Evolutionary conservation across 2,329 filamentous ascomycete species (phyloP).

Genomic region (Zelopaecilomyces penicillatus): DNA sequence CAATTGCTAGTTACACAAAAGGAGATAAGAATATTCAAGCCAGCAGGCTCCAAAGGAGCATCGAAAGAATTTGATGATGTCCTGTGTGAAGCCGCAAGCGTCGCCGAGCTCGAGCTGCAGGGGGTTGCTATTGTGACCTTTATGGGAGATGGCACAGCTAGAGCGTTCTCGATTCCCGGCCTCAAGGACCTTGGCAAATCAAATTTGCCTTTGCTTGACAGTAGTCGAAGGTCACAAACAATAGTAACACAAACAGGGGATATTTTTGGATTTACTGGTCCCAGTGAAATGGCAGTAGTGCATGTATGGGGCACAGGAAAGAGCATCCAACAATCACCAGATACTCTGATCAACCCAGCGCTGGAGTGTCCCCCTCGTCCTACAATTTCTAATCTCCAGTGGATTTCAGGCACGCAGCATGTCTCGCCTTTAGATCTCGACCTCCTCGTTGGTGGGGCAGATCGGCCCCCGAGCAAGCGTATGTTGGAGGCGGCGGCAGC

Average conservation of each 20-base stretch:
- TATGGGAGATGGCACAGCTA: conserved; percentile 72
- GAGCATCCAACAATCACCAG: conserved; percentile 52
- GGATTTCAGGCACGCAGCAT: conserved; percentile 92
- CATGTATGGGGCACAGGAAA: conserved; percentile 75
- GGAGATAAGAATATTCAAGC: conserved; percentile 81
- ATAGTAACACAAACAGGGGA: conserved; percentile 71
- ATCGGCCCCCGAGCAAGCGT: conserved; percentile 78
- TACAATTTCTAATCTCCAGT: conserved; percentile 91
- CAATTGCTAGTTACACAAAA: conserved; percentile 49
- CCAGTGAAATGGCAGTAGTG: conserved; percentile 75
- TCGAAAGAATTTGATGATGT: conserved; percentile 80
- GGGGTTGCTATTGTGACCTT: conserved; percentile 75
- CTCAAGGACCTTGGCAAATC: conserved; percentile 73
- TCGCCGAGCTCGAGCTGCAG: conserved; percentile 65
- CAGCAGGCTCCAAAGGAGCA: conserved; percentile 78
- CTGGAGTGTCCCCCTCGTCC: conserved; percentile 69
- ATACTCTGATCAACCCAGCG: conserved; percentile 71
- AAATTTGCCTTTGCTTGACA: conserved; percentile 62
- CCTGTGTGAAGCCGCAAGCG: conserved; percentile 71
- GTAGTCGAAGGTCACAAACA: conserved; percentile 59
- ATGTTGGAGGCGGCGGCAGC: conserved; percentile 74
- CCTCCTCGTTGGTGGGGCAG: conserved; percentile 78
- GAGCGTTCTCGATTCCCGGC: conserved; percentile 78
- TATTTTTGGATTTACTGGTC: conserved; percentile 80
- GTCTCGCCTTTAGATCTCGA: conserved; percentile 83